phyloP scores from a whole-genome alignment of 768 basidiomycete genomes.

The Russula sp. region DNA sequence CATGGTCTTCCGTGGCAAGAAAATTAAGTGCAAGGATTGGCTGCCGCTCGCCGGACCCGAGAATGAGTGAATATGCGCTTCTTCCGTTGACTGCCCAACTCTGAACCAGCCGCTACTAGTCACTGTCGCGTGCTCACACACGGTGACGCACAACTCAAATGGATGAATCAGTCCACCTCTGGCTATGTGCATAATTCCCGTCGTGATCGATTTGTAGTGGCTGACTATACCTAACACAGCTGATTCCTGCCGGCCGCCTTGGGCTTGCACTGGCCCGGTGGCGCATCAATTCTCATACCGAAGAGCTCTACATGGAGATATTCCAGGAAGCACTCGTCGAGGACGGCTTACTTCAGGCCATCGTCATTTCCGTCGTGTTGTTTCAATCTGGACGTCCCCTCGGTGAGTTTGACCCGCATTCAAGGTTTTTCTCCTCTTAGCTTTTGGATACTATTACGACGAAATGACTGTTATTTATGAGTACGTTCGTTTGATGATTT shows the following conservation, averaged over 20 bases:
- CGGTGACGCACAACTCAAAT: background rate
- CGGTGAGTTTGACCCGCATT: background rate
- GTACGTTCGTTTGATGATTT: too few species aligned
- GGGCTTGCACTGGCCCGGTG: constrained; percentile 9
- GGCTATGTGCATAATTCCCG: constrained; percentile 4
- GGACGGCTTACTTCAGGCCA: background rate
- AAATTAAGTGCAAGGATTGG: constrained; percentile 4
- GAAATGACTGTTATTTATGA: too few species aligned
- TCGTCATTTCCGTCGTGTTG: constrained; percentile 2
- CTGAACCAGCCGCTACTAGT: too few species aligned
- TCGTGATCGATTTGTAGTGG: background rate
- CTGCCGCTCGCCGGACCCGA: background rate
- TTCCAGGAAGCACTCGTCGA: background rate
- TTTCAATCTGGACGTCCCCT: constrained; percentile 3
- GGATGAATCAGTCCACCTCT: background rate
- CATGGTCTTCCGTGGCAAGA: constrained; percentile 2
- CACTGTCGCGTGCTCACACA: constrained; percentile 3
- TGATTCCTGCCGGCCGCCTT: constrained; percentile 2
- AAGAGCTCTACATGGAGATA: background rate
- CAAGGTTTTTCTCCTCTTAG: too few species aligned
- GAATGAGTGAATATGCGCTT: background rate
- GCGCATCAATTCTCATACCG: background rate
- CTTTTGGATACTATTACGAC: too few species aligned
- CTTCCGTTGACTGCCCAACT: too few species aligned
- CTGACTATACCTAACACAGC: background rate